A percentile compares a stretch with the other conserved stretches of the same genome.
phyloP scores from a whole-genome alignment of 129 eudicot genomes.

The Glebionis coronaria region DNA sequence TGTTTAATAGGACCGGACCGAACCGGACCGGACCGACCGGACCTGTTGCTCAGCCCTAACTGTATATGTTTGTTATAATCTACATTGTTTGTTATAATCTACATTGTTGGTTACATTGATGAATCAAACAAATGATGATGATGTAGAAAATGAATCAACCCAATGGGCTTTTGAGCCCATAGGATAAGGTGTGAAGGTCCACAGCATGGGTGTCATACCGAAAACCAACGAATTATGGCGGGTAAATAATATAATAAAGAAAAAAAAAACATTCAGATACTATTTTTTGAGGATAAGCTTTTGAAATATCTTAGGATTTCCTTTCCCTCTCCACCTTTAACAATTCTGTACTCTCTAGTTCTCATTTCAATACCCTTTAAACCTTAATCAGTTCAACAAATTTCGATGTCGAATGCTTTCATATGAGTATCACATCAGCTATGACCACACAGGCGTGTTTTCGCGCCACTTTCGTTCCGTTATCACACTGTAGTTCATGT shows the following conservation, averaged over 20 bases:
- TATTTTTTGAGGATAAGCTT: constrained; percentile 32
- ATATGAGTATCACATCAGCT: constrained; percentile 30
- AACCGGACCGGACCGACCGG: too few species aligned
- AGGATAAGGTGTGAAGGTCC: too few species aligned
- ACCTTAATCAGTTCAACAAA: constrained; percentile 13
- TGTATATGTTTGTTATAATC: too few species aligned
- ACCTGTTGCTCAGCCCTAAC: too few species aligned
- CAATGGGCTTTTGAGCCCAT: too few species aligned
- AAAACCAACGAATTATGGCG: constrained; percentile 25
- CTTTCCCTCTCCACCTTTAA: constrained; percentile 44
- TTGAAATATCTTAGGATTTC: constrained; percentile 31
- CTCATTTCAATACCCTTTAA: neutral
- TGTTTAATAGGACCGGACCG: too few species aligned
- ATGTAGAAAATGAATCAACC: neutral
- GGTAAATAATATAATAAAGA: constrained; percentile 20
- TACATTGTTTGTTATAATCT: too few species aligned
- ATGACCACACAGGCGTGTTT: constrained; percentile 52
- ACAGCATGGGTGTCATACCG: too few species aligned
- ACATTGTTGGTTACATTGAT: too few species aligned
- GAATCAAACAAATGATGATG: too few species aligned
- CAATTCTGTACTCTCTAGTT: constrained; percentile 12
- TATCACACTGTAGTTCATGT: constrained; percentile 52
- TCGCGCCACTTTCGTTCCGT: constrained; percentile 51
- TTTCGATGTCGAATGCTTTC: constrained; percentile 27
- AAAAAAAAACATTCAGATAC: neutral